These are phyloP conservation scores for Elsinoe ampelina DNA, from an alignment of 2,329 filamentous ascomycete species.

Conservation along the genomic window DNA sequence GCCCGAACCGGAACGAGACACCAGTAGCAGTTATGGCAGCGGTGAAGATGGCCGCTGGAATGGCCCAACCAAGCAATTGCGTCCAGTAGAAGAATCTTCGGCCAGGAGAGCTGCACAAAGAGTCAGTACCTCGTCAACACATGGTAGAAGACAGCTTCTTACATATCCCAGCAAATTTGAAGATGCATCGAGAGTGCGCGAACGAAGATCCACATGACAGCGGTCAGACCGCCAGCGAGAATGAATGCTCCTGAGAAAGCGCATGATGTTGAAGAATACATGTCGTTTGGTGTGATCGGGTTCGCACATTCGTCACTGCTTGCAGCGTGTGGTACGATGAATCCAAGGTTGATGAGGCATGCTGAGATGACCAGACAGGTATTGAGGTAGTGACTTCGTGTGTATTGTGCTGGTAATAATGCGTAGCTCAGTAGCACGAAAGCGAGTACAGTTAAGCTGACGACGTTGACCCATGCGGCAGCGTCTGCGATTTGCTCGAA, in stretches of 20 bases:
- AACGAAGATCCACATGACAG: slow-evolving; percentile 83
- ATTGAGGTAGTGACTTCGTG: slow-evolving; percentile 84
- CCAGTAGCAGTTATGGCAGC: slow-evolving; percentile 76
- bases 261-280: slow-evolving; percentile 72
- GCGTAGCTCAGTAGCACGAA: slow-evolving; percentile 75
- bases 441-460: slow-evolving; percentile 58
- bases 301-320: slow-evolving; percentile 78
- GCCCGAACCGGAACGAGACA: slow-evolving; percentile 85
- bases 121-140: neutral
- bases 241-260: slow-evolving; percentile 82
- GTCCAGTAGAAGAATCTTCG: slow-evolving; percentile 81
- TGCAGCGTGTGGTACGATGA: slow-evolving; percentile 76
- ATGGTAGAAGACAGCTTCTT: neutral
- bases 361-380: slow-evolving; percentile 73
- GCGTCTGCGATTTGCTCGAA: slow-evolving; percentile 51
- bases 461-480: slow-evolving; percentile 77
- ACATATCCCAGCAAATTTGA: slow-evolving; percentile 93
- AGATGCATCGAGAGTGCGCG: slow-evolving; percentile 86
- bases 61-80: slow-evolving; percentile 71
- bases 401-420: slow-evolving; percentile 75
- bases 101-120: slow-evolving; percentile 52
- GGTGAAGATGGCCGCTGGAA: slow-evolving; percentile 66
- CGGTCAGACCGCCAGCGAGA: slow-evolving; percentile 74
- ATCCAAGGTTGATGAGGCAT: slow-evolving; percentile 78
- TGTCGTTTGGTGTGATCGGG: slow-evolving; percentile 84